Conservation (phyloP, 2,329 filamentous ascomycete genomes). For the Cercospora sojina region DNA sequence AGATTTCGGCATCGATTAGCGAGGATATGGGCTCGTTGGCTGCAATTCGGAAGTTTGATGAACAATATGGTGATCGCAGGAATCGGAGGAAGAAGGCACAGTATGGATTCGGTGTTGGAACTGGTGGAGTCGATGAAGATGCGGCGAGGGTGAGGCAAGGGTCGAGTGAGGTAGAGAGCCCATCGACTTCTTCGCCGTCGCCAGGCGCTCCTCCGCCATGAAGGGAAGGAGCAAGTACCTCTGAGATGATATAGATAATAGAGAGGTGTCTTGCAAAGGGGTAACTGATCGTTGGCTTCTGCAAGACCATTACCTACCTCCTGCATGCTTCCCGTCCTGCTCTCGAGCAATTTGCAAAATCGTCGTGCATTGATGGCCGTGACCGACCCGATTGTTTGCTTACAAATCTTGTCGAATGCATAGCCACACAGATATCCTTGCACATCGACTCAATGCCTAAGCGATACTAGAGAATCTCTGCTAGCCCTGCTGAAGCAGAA, state of each 20-base stretch:
- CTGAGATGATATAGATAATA: not conserved
- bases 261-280: not conserved
- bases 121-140: conserved; percentile 33
- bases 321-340: not conserved
- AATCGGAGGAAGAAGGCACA: conserved; percentile 50
- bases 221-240: not conserved
- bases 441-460: not conserved
- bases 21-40: conserved; percentile 88
- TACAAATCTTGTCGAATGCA: not conserved
- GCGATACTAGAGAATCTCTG: not conserved
- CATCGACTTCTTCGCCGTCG: not conserved
- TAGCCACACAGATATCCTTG: not conserved
- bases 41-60: conserved; percentile 91
- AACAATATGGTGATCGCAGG: conserved; percentile 84
- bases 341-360: not conserved
- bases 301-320: not conserved
- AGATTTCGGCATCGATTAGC: conserved; percentile 88
- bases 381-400: not conserved
- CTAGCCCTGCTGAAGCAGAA: not conserved
- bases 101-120: conserved; percentile 37
- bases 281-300: not conserved
- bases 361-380: not conserved
- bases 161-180: not conserved
- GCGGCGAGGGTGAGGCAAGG: conserved; percentile 34
- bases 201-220: conserved; percentile 13